Evolutionary conservation across 1,284 basidiomycete genomes (phyloP), one percentile per base, ranked within the genome.

Genomic region (Leucoagaricus sp.): DNA sequence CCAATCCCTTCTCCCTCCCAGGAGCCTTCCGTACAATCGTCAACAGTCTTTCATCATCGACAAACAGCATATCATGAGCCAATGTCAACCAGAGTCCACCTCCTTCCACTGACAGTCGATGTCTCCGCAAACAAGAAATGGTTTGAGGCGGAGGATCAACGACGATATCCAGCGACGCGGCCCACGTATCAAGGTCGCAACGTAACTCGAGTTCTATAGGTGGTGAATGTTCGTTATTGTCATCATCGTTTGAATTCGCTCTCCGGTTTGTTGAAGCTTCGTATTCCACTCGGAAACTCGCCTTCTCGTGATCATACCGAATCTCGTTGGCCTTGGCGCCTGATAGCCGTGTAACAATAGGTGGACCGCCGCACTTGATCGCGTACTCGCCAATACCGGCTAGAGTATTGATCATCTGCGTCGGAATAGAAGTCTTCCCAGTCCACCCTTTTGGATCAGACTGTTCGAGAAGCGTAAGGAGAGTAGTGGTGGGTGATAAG

Each of bases 401-500:
- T 1, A 98, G 76, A 2, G 87, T 83, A 33, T 83, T 82, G 69
- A 94, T 88, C 93, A 99, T 96, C 65, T 93, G 88, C 34, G 89
- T 87, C 0, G 95, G 95, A 36, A 96, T 95, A 15, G 92, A 92
- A 0, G 91, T 87, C 73, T 98, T 99, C 74, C 94, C 94, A 5
- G 94, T 89, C 96, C 96, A 98, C 49, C 96, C 95, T 68, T 97
- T 94, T 1, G 95, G 95, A 72, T 98, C 96, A 12, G 93, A 95
- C 73, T 99, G 97, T 69, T 99, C 97, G 3, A 99, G 84, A 2
- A 99, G 77, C 0, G 96, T 98, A 55, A 98, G 85, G 33, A 94
- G 87, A 0, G 96, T 97, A 0, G 97, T 99, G 0, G 89, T 98
- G 0, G 96, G 97, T 1, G 94, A 98, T 3, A 99, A 79, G 0